Percentiles rank a stretch among this genome's conserved stretches.
Evolutionary conservation across 371 early-diverging fungal genomes (phyloP).

Genomic region (Mortierella sp.): DNA sequence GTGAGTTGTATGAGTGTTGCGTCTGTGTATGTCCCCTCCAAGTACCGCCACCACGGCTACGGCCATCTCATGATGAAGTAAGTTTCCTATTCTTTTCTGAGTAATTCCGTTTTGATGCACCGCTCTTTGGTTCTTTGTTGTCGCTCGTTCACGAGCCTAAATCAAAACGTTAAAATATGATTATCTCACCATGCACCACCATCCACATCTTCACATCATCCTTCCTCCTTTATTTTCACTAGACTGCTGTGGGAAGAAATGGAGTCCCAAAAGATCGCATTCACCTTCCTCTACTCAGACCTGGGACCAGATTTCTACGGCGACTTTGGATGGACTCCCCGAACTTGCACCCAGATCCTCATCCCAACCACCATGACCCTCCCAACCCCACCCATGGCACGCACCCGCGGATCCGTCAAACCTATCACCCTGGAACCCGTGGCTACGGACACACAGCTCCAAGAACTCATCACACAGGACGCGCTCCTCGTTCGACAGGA

Average conservation of each 20-base stretch:
- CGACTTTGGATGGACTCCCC: conserved; percentile 57
- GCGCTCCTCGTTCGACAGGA: conserved; percentile 29
- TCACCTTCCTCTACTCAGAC: conserved; percentile 60
- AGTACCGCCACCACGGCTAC: conserved; percentile 58
- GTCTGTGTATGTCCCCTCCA: conserved; percentile 59
- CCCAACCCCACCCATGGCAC: not conserved
- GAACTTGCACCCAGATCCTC: conserved; percentile 39
- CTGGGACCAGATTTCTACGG: conserved; percentile 59
- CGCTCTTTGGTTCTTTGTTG: not conserved
- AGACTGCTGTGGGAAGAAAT: conserved; percentile 49
- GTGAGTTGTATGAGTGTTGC: conserved; percentile 54
- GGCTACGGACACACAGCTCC: conserved; percentile 15
- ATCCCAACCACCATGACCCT: conserved; percentile 23
- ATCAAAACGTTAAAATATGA: not conserved
- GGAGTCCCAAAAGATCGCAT: conserved; percentile 15
- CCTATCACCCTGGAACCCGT: conserved; percentile 16
- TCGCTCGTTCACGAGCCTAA: not conserved
- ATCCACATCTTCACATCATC: not conserved
- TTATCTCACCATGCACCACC: not conserved
- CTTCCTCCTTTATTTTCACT: not conserved
- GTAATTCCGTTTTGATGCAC: not conserved
- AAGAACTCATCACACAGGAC: conserved; percentile 22
- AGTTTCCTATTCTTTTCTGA: not conserved
- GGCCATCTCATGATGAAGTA: conserved; percentile 56
- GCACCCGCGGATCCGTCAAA: not conserved